phyloP scores from a whole-genome alignment of 2,329 filamentous ascomycete species.

The Colletotrichum sojae region DNA sequence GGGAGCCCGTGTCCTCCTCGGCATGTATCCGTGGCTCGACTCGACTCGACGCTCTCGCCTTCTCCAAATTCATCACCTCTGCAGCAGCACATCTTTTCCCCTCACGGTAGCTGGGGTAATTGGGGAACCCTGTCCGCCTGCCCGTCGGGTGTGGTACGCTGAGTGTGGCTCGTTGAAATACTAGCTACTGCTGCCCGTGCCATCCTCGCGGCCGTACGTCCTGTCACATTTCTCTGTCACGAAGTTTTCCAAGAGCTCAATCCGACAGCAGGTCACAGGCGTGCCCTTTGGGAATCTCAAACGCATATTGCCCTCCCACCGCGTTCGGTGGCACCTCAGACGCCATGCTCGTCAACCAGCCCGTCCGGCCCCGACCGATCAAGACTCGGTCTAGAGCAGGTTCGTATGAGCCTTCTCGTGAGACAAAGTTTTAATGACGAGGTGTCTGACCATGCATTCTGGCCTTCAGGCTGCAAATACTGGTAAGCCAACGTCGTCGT shows the following conservation, averaged over 20 bases:
- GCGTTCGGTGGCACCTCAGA: not conserved
- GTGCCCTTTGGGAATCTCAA: not conserved
- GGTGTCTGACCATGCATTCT: constrained; percentile 19
- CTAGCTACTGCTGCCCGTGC: constrained; percentile 8
- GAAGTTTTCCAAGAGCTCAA: constrained; percentile 1
- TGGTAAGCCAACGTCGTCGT: constrained; percentile 21
- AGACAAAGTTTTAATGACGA: not conserved
- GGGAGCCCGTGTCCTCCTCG: constrained; percentile 15
- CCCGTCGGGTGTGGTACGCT: not conserved
- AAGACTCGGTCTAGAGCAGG: constrained; percentile 43
- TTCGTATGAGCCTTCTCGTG: constrained; percentile 24
- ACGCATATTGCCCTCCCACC: not conserved
- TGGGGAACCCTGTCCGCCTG: constrained; percentile 26
- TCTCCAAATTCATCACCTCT: constrained; percentile 32
- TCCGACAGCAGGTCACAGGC: constrained; percentile 13
- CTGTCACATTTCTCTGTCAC: not conserved
- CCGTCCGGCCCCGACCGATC: constrained; percentile 38
- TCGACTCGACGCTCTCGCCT: constrained; percentile 2
- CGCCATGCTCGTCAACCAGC: constrained; percentile 40
- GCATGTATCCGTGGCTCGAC: constrained; percentile 19
- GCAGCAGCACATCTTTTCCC: constrained; percentile 22
- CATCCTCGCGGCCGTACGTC: constrained; percentile 1
- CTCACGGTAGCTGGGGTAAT: constrained; percentile 37
- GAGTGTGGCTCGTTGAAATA: constrained; percentile 28
- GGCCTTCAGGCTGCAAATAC: constrained; percentile 37